Evolutionary conservation across 2,329 filamentous ascomycete genomes (phyloP), one percentile per base, ranked within the genome.

Genomic region (Magnaporthales sp.): DNA sequence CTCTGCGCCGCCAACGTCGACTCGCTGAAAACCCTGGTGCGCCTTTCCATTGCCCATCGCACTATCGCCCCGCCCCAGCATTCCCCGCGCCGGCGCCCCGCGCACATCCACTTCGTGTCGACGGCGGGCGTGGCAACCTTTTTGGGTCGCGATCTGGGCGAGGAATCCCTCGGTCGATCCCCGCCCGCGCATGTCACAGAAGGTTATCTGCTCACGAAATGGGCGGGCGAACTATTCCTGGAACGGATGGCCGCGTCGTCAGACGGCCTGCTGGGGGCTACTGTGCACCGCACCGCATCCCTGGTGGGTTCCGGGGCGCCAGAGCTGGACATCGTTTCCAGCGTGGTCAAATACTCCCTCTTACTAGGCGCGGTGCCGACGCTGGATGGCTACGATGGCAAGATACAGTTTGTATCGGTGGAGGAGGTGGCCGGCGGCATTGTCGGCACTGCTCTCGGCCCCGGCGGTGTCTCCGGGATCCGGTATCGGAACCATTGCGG

Each of bases 401-500:
- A 32, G 19, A 63, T 64, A 19, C 63, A 64, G 26, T 64, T 64
- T 26, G 38, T 64, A 6, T 15, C 32, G 11, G 63, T 64, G 4
- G 63, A 29, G 11, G 38, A 64, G 24, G 63, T 64, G 7, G 63
- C 63, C 2, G 13, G 2, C 1, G 32, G 22, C 4, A 51, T 62
- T 2, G 64, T 66, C 29, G 31, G 22, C 54, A 8, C 26, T 2
- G 29, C 26, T 15, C 8, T 66, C 46, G 30, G 60, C 54, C 31
- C 61, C 71, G n/a, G 69, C 66, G 73, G 77, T 78, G 70, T 79
- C 80, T 74, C 81, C 77, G 72, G 83, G 81, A 63, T 68, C 71
- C 63, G 13, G 10, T 63, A 63, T 24, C 30, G n/a, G 6, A 46
- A 63, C 30, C 30, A 63, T 11, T 63, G 62, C 30, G 31, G 62